These are phyloP conservation scores for Penicillium pancosmium DNA, from an alignment of 495 filamentous ascomycete species.

Conservation along the genomic window DNA sequence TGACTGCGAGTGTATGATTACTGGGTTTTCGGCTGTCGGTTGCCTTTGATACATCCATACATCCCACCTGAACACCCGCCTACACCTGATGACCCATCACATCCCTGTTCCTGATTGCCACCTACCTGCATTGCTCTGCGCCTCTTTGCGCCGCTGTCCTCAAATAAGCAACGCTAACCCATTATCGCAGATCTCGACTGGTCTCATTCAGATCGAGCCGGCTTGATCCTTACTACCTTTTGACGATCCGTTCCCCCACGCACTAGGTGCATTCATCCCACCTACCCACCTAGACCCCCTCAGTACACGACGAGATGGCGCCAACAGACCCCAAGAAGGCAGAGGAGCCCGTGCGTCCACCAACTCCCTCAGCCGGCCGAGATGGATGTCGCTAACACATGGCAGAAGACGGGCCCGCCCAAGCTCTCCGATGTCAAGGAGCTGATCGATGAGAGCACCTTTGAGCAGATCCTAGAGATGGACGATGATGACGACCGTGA, in stretches of 20 bases:
- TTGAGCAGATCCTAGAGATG: constrained; percentile 96
- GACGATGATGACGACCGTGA: constrained; percentile 80
- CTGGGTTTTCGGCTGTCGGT: neutral
- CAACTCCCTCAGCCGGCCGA: neutral
- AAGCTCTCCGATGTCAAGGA: constrained; percentile 61
- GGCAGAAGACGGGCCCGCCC: constrained; percentile 49
- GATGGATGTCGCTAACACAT: neutral
- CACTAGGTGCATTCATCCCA: neutral
- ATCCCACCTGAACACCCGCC: neutral
- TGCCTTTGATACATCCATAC: neutral
- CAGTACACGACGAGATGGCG: constrained; percentile 28
- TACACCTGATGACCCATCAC: neutral
- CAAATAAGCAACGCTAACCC: neutral
- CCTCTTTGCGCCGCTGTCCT: neutral
- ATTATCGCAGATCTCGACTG: neutral
- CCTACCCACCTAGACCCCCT: neutral
- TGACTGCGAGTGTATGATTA: neutral
- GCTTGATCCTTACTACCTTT: neutral
- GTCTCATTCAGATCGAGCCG: neutral
- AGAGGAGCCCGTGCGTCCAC: constrained; percentile 31
- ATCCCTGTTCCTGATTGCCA: neutral
- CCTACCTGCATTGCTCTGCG: neutral
- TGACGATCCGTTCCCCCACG: neutral
- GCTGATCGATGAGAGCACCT: constrained; percentile 75
- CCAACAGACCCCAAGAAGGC: constrained; percentile 33